A percentile compares a stretch with the other conserved stretches of the same genome.
phyloP scores from a whole-genome alignment of 352 stramenopile genomes.

The Phytophthora cryptogea region DNA sequence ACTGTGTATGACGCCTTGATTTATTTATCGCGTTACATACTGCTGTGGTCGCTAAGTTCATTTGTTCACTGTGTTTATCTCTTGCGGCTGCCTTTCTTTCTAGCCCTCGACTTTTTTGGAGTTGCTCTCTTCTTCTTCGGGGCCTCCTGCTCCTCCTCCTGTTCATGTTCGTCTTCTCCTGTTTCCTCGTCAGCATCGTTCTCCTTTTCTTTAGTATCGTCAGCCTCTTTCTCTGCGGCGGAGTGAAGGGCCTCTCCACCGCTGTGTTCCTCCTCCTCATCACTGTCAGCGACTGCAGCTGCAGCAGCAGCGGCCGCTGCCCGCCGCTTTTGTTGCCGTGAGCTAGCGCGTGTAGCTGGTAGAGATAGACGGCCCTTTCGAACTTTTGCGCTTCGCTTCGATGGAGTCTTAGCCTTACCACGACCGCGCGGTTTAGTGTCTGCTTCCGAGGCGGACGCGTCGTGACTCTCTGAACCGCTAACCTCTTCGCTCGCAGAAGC shows the following conservation, averaged over 20 bases:
- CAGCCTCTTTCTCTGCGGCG: conserved; percentile 26
- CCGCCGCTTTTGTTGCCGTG: conserved; percentile 64
- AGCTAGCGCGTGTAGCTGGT: conserved; percentile 66
- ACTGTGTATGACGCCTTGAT: too few relatives aligned
- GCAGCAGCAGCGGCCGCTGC: conserved; percentile 44
- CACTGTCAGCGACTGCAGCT: conserved; percentile 32
- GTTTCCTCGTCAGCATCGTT: conserved; percentile 27
- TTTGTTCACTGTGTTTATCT: conserved; percentile 9
- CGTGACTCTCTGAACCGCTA: conserved; percentile 65
- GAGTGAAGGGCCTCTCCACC: conserved; percentile 24
- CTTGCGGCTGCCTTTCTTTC: conserved; percentile 67
- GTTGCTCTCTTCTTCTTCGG: conserved; percentile 33
- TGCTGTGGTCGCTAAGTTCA: too few relatives aligned
- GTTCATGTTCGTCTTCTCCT: conserved; percentile 25
- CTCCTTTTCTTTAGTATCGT: conserved; percentile 23
- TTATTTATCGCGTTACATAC: too few relatives aligned
- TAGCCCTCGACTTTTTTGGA: conserved; percentile 38
- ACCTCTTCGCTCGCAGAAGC: conserved; percentile 51
- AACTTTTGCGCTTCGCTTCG: conserved; percentile 36
- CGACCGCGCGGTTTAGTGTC: conserved; percentile 38
- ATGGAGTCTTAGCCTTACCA: conserved; percentile 27
- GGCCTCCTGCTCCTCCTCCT: conserved; percentile 18
- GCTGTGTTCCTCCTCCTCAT: conserved; percentile 42
- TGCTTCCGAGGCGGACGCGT: conserved; percentile 57
- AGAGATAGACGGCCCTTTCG: conserved; percentile 51